Evolutionary conservation across 345 rosid genomes (phyloP).

Genomic region (Arabis hirsuta): DNA sequence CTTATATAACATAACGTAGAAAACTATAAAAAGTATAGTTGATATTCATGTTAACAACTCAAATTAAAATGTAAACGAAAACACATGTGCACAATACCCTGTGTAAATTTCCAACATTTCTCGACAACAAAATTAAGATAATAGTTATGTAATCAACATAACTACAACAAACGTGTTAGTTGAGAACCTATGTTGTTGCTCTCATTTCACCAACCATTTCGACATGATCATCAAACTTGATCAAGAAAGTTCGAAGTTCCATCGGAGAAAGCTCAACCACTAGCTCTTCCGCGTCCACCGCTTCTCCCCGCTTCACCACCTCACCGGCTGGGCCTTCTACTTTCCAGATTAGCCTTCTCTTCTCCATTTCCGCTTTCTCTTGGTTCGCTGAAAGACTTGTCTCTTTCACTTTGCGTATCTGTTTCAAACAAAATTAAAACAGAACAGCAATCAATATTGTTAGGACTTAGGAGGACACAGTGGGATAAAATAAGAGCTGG

Average conservation of each 20-base stretch:
- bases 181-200: slow-evolving; percentile 20
- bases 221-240: slow-evolving; percentile 38
- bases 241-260: slow-evolving; percentile 87
- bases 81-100: too few species aligned
- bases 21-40: too few species aligned
- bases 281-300: slow-evolving; percentile 59
- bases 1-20: too few species aligned
- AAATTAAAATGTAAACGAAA: too few species aligned
- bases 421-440: slow-evolving; percentile 23
- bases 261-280: slow-evolving; percentile 86
- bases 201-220: slow-evolving; percentile 29
- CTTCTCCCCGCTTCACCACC: slow-evolving; percentile 57
- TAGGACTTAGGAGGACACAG: slow-evolving; percentile 4
- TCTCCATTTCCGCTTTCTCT: slow-evolving; percentile 79
- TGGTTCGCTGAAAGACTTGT: slow-evolving; percentile 84
- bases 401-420: slow-evolving; percentile 72
- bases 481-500: slow-evolving; percentile 10
- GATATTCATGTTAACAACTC: too few species aligned
- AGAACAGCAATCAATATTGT: background rate
- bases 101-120: too few species aligned
- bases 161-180: background rate
- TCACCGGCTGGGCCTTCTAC: slow-evolving; percentile 51
- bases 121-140: too few species aligned
- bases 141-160: too few species aligned
- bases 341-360: slow-evolving; percentile 78